Conservation (phyloP, 1,139 yeast species). For the Yamadazyma mexicana region DNA sequence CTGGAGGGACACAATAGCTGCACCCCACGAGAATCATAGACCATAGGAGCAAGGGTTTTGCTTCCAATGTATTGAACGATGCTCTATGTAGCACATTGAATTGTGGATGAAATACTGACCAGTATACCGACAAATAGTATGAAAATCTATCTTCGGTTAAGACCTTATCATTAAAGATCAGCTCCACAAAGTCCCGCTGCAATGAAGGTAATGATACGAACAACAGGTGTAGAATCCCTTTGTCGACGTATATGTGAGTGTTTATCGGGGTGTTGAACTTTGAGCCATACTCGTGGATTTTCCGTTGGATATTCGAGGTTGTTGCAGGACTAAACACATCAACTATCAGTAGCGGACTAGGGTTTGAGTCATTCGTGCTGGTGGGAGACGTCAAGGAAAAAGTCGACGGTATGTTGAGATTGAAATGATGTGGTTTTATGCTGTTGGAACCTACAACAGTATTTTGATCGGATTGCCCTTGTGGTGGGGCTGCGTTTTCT, state of each 20-base stretch:
- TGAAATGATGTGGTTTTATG: slow-evolving; percentile 1
- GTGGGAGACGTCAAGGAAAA: slow-evolving; percentile 38
- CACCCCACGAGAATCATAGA: slow-evolving; percentile 61
- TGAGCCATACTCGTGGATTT: slow-evolving; percentile 15
- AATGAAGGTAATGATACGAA: slow-evolving; percentile 17
- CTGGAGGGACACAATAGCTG: slow-evolving; percentile 27
- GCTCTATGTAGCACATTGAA: slow-evolving; percentile 63
- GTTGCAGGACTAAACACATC: slow-evolving; percentile 18
- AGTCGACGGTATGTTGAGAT: slow-evolving; percentile 20
- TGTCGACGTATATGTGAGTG: slow-evolving; percentile 30
- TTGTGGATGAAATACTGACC: slow-evolving; percentile 64
- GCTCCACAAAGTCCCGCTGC: slow-evolving; percentile 20
- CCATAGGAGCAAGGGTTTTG: slow-evolving; percentile 57
- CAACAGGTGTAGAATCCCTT: slow-evolving; percentile 15
- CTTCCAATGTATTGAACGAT: slow-evolving; percentile 53
- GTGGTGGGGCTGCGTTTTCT: background rate
- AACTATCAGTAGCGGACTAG: slow-evolving; percentile 23
- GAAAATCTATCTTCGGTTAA: slow-evolving; percentile 33
- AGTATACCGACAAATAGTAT: slow-evolving; percentile 41
- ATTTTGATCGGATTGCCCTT: background rate
- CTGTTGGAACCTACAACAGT: background rate
- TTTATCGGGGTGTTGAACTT: slow-evolving; percentile 26
- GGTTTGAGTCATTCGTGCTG: slow-evolving; percentile 33
- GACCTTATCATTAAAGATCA: slow-evolving; percentile 21
- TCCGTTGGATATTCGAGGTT: slow-evolving; percentile 8